A percentile compares a stretch with the other conserved stretches of the same genome.
phyloP scores from a whole-genome alignment of 2,329 filamentous ascomycete species.

The Aspergillus niger region DNA sequence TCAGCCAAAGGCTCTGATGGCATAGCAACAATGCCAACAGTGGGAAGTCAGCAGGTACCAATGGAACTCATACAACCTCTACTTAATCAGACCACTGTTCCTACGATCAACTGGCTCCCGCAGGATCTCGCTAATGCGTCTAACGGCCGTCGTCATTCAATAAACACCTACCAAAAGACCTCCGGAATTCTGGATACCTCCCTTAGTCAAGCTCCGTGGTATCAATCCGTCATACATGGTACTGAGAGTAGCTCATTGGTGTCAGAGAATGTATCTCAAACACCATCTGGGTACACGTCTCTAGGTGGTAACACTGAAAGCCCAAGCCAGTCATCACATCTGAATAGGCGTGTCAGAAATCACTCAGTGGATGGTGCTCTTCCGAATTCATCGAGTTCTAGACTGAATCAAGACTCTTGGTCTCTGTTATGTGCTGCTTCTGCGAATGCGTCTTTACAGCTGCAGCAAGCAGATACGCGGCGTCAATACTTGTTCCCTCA shows the following conservation, averaged over 20 bases:
- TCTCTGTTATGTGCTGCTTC: slow-evolving; percentile 16
- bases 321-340: slow-evolving; percentile 26
- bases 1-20: slow-evolving; percentile 13
- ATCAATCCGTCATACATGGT: slow-evolving; percentile 27
- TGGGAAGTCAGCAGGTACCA: slow-evolving; percentile 20
- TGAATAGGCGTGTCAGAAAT: slow-evolving; percentile 28
- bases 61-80: slow-evolving; percentile 30
- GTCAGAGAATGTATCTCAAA: slow-evolving; percentile 22
- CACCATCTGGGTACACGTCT: slow-evolving; percentile 23
- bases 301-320: slow-evolving; percentile 22
- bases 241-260: slow-evolving; percentile 19
- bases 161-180: slow-evolving; percentile 13
- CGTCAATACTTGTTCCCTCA: slow-evolving; percentile 29
- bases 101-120: slow-evolving; percentile 43
- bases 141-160: slow-evolving; percentile 17
- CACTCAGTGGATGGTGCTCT: slow-evolving; percentile 32
- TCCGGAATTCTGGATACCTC: slow-evolving; percentile 22
- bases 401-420: slow-evolving; percentile 24
- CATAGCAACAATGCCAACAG: slow-evolving; percentile 24
- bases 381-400: slow-evolving; percentile 29
- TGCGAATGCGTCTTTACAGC: slow-evolving; percentile 12
- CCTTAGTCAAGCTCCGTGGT: slow-evolving; percentile 28
- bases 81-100: slow-evolving; percentile 30
- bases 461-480: slow-evolving; percentile 14
- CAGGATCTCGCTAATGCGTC: slow-evolving; percentile 30